phyloP scores from a whole-genome alignment of 176 grass and related monocot species.

The Avena eriantha region DNA sequence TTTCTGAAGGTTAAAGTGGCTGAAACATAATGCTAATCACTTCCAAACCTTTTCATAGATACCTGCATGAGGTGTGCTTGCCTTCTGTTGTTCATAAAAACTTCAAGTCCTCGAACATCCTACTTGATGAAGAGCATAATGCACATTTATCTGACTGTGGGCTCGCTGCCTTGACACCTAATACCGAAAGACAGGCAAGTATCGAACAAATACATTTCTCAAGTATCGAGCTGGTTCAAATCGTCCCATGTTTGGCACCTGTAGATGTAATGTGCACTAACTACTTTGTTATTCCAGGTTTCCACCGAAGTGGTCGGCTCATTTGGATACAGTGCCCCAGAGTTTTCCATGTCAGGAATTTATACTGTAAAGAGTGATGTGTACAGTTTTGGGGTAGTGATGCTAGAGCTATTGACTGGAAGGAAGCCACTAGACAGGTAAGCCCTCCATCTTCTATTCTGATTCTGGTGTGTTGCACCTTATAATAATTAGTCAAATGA shows the following conservation, averaged over 20 bases:
- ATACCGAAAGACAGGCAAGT: slow-evolving; percentile 90
- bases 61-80: slow-evolving; percentile 97
- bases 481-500: slow-evolving; percentile 3
- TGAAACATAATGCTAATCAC: slow-evolving; percentile 1
- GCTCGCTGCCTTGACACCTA: slow-evolving; percentile 84
- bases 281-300: slow-evolving; percentile 60
- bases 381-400: slow-evolving; percentile 98
- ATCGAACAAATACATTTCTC: not conserved
- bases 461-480: not conserved
- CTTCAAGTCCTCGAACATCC: slow-evolving; percentile 93
- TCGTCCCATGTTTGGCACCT: slow-evolving; percentile 6
- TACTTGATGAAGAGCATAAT: slow-evolving; percentile 96
- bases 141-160: slow-evolving; percentile 96
- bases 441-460: slow-evolving; percentile 26
- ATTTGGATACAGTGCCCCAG: slow-evolving; percentile 98
- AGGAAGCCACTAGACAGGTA: slow-evolving; percentile 96
- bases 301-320: slow-evolving; percentile 87
- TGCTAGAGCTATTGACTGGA: slow-evolving; percentile 97
- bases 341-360: slow-evolving; percentile 97
- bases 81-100: slow-evolving; percentile 95
- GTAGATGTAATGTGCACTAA: slow-evolving; percentile 32
- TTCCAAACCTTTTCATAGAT: slow-evolving; percentile 51
- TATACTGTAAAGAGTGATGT: slow-evolving; percentile 98
- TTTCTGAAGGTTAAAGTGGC: slow-evolving; percentile 38
- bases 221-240: not conserved